Evolutionary conservation across 345 rosid species (phyloP).

Genomic region (thale cress (Arabidopsis thaliana)): DNA sequence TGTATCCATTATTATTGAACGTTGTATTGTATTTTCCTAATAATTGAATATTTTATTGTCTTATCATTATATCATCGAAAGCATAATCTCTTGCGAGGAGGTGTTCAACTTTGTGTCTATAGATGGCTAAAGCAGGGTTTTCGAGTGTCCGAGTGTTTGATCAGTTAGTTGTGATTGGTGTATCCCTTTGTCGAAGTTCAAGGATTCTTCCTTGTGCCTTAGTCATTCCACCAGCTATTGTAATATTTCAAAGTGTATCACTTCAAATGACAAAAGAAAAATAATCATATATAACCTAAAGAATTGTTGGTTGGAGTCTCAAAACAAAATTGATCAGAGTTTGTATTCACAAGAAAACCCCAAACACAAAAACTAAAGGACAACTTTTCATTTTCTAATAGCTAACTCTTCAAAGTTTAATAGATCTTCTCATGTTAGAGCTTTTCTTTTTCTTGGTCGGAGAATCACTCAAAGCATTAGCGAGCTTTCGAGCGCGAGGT

Average conservation of each 20-base stretch:
- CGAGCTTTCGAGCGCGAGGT: constrained; percentile 40
- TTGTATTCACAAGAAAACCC: constrained; percentile 23
- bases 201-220: too few species aligned
- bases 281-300: background rate
- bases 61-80: background rate
- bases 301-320: constrained; percentile 15
- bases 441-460: constrained; percentile 4
- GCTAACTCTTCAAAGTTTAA: constrained; percentile 23
- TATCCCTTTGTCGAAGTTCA: too few species aligned
- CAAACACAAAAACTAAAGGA: background rate
- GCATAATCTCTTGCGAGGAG: background rate
- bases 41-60: constrained; percentile 35
- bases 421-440: background rate
- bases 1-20: constrained; percentile 41
- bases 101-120: too few species aligned
- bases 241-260: too few species aligned
- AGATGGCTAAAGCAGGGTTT: too few species aligned
- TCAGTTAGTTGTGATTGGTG: too few species aligned
- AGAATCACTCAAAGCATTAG: constrained; percentile 44
- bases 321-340: constrained; percentile 20
- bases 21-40: constrained; percentile 34
- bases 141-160: too few species aligned
- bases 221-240: too few species aligned
- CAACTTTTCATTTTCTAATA: background rate
- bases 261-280: too few species aligned